Conservation (phyloP, 495 filamentous ascomycete genomes). For the Bacidia gigantensis region DNA sequence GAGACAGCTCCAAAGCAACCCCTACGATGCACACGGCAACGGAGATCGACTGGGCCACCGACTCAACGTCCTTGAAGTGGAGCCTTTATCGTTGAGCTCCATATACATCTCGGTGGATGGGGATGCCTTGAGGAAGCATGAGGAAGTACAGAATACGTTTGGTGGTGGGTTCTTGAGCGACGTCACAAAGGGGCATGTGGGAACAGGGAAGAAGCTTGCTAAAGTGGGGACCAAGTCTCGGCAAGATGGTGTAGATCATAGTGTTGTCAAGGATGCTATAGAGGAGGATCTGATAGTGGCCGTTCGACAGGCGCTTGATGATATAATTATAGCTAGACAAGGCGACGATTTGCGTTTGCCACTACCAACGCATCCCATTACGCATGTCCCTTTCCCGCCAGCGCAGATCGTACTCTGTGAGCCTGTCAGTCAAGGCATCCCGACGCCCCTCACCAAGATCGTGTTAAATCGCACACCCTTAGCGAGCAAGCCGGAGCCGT, state of each 20-base stretch:
- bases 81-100: slow-evolving; percentile 64
- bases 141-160: slow-evolving; percentile 48
- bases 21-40: slow-evolving; percentile 34
- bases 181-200: slow-evolving; percentile 28
- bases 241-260: slow-evolving; percentile 22
- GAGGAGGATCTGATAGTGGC: slow-evolving; percentile 60
- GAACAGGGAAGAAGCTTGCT: slow-evolving; percentile 23
- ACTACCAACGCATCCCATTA: slow-evolving; percentile 76
- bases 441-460: slow-evolving; percentile 56
- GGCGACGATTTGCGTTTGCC: slow-evolving; percentile 76
- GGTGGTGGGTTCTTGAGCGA: slow-evolving; percentile 41
- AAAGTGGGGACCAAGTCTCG: slow-evolving; percentile 8
- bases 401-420: slow-evolving; percentile 51
- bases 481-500: not conserved
- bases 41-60: slow-evolving; percentile 41
- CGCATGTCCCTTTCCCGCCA: slow-evolving; percentile 68
- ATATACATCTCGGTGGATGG: slow-evolving; percentile 76
- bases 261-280: slow-evolving; percentile 29
- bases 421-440: slow-evolving; percentile 71
- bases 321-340: slow-evolving; percentile 61
- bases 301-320: slow-evolving; percentile 58
- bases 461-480: slow-evolving; percentile 34
- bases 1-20: slow-evolving; percentile 44
- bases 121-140: slow-evolving; percentile 49
- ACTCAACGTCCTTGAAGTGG: slow-evolving; percentile 67